These are phyloP conservation scores for Nemania sp. DNA, from an alignment of 2,329 filamentous ascomycete genomes.

Conservation along the genomic window DNA sequence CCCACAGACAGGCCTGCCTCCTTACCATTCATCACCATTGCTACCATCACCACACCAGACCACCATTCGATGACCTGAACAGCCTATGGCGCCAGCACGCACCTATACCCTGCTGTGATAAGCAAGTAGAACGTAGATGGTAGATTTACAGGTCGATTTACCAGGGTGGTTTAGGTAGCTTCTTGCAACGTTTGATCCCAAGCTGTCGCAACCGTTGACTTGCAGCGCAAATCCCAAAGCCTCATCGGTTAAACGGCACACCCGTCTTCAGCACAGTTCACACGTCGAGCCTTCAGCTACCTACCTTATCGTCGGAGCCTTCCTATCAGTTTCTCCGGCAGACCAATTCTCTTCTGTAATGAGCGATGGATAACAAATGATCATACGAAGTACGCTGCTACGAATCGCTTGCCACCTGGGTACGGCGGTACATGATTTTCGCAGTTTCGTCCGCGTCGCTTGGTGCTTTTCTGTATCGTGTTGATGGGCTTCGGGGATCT, in stretches of 20 bases:
- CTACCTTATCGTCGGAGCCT: slow-evolving; percentile 15
- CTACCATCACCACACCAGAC: slow-evolving; percentile 7
- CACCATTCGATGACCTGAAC: slow-evolving; percentile 6
- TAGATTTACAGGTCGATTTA: background rate
- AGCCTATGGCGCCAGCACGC: slow-evolving; percentile 4
- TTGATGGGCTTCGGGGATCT: slow-evolving; percentile 10
- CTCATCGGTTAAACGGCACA: slow-evolving; percentile 28
- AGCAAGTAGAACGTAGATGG: background rate
- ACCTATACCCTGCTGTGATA: slow-evolving; percentile 2
- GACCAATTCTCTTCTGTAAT: background rate
- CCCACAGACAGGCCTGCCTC: slow-evolving; percentile 8
- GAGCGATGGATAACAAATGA: background rate
- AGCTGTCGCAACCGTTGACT: slow-evolving; percentile 16
- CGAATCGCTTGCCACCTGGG: too few relatives aligned
- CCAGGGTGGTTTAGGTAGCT: slow-evolving; percentile 1
- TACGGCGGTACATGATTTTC: too few relatives aligned
- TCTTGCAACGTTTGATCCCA: slow-evolving; percentile 28
- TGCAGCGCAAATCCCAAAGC: slow-evolving; percentile 27
- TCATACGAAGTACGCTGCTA: background rate
- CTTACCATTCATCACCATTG: background rate
- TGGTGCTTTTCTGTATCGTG: slow-evolving; percentile 3
- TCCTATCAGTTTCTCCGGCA: background rate
- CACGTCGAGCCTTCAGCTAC: slow-evolving; percentile 1
- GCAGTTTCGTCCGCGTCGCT: background rate
- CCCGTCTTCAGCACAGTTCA: slow-evolving; percentile 9